Conservation (phyloP, 2,329 filamentous ascomycete genomes). For the Fusarium pseudograminearum region DNA sequence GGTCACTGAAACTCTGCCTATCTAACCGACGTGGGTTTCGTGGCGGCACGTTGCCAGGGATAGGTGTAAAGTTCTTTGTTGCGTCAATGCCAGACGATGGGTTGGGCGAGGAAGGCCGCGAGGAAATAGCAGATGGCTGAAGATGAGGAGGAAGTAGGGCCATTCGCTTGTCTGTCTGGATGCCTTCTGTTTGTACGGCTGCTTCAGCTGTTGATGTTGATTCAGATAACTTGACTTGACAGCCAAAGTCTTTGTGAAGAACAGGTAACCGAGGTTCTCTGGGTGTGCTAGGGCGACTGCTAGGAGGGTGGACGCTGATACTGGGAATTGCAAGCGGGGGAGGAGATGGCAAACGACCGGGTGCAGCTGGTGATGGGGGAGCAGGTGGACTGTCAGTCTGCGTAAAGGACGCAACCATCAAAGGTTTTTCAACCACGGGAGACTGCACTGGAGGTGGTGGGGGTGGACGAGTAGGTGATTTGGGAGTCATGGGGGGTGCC, state of each 20-base stretch:
- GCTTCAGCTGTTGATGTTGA: conserved; percentile 50
- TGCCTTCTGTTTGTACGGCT: conserved; percentile 87
- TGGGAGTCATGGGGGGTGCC: conserved; percentile 72
- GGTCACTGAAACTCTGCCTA: conserved; percentile 60
- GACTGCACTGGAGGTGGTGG: conserved; percentile 50
- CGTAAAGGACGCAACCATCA: conserved; percentile 68
- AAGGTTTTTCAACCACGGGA: conserved; percentile 52
- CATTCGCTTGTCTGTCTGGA: conserved; percentile 82
- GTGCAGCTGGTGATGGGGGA: conserved; percentile 4
- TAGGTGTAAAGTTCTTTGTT: conserved; percentile 62
- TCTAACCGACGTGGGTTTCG: conserved; percentile 70
- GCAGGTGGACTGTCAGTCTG: conserved; percentile 64
- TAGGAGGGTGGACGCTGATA: conserved; percentile 92
- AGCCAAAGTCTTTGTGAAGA: conserved; percentile 83
- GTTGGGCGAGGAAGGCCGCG: conserved; percentile 68
- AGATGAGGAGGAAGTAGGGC: conserved; percentile 81
- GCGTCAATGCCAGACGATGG: conserved; percentile 47
- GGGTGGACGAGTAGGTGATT: conserved; percentile 57
- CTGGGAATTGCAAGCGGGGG: conserved; percentile 75
- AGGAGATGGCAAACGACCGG: conserved; percentile 44
- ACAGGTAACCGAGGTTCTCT: conserved; percentile 80
- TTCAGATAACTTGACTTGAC: conserved; percentile 72
- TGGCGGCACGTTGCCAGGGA: conserved; percentile 67
- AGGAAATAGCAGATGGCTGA: conserved; percentile 80
- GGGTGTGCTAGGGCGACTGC: conserved; percentile 84